Evolutionary conservation across 352 stramenopile genomes (phyloP).

Genomic region (Pythium rishiriense): DNA sequence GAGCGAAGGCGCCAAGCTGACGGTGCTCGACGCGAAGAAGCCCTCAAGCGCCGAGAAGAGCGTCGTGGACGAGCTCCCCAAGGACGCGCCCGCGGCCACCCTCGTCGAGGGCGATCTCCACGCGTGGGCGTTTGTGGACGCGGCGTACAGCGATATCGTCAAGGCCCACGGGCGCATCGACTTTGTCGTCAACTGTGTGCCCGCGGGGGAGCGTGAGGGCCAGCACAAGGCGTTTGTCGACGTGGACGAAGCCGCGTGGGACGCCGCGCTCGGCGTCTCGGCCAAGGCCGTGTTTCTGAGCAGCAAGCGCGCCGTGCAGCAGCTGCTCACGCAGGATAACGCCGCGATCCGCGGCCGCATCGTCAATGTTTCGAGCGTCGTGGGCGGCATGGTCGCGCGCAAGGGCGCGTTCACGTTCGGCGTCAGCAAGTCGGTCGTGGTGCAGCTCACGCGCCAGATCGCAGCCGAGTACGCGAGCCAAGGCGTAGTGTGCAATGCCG

Average conservation of each 20-base stretch:
- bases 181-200: slow-evolving; percentile 76
- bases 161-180: slow-evolving; percentile 59
- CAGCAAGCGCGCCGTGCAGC: slow-evolving; percentile 64
- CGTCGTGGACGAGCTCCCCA: slow-evolving; percentile 44
- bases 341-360: slow-evolving; percentile 54
- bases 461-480: slow-evolving; percentile 57
- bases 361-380: slow-evolving; percentile 63
- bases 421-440: slow-evolving; percentile 59
- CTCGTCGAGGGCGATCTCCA: slow-evolving; percentile 53
- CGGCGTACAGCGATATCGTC: slow-evolving; percentile 39
- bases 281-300: slow-evolving; percentile 67
- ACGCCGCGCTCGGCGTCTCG: slow-evolving; percentile 59
- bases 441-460: slow-evolving; percentile 69
- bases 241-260: slow-evolving; percentile 46
- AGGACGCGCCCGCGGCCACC: slow-evolving; percentile 28
- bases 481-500: slow-evolving; percentile 65
- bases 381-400: slow-evolving; percentile 53
- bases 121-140: slow-evolving; percentile 51
- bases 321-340: slow-evolving; percentile 65
- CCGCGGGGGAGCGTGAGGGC: slow-evolving; percentile 30
- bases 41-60: slow-evolving; percentile 29
- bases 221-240: slow-evolving; percentile 44
- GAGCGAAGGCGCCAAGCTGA: slow-evolving; percentile 62
- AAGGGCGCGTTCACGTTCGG: slow-evolving; percentile 66
- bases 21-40: slow-evolving; percentile 41